Percentiles rank a stretch among this genome's conserved stretches.
phyloP scores from a whole-genome alignment of 345 rosid genomes.

The Geranium brycei region DNA sequence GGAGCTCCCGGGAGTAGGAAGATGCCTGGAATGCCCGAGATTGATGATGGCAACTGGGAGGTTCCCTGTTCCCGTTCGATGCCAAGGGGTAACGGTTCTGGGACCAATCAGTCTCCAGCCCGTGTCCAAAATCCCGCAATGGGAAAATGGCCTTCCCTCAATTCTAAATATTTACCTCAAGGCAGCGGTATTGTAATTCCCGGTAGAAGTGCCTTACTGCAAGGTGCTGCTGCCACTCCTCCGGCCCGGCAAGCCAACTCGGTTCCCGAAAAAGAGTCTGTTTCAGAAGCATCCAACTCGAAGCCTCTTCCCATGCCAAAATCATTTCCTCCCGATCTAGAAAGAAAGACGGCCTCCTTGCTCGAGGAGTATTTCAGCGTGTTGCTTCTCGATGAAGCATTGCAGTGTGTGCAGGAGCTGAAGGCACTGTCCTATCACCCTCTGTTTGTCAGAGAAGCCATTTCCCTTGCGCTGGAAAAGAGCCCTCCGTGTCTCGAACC shows the following conservation, averaged over 20 bases:
- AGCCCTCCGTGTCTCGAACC: constrained; percentile 49
- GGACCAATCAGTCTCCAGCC: constrained; percentile 26
- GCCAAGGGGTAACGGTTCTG: constrained; percentile 67
- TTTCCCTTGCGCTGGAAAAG: constrained; percentile 56
- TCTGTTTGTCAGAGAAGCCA: constrained; percentile 72
- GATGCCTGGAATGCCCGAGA: constrained; percentile 94
- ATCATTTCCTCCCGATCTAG: constrained; percentile 37
- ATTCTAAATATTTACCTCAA: constrained; percentile 61
- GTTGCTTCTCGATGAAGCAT: constrained; percentile 49
- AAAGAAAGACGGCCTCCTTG: constrained; percentile 45
- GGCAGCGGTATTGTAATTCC: constrained; percentile 53
- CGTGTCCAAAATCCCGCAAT: constrained; percentile 32
- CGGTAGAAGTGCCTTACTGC: constrained; percentile 69
- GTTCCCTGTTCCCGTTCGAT: constrained; percentile 46
- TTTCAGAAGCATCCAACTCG: too few species aligned
- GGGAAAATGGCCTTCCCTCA: constrained; percentile 41
- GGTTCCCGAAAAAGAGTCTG: constrained; percentile 6
- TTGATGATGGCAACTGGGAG: constrained; percentile 79
- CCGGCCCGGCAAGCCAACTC: constrained; percentile 19
- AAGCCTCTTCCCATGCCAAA: constrained; percentile 13
- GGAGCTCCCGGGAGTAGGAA: constrained; percentile 90
- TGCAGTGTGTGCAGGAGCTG: constrained; percentile 62
- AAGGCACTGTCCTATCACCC: constrained; percentile 53
- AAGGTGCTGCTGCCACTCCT: constrained; percentile 32
- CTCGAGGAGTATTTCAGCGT: constrained; percentile 64